phyloP scores from a whole-genome alignment of 306 rosid genomes.

The Trifolium dubium region DNA sequence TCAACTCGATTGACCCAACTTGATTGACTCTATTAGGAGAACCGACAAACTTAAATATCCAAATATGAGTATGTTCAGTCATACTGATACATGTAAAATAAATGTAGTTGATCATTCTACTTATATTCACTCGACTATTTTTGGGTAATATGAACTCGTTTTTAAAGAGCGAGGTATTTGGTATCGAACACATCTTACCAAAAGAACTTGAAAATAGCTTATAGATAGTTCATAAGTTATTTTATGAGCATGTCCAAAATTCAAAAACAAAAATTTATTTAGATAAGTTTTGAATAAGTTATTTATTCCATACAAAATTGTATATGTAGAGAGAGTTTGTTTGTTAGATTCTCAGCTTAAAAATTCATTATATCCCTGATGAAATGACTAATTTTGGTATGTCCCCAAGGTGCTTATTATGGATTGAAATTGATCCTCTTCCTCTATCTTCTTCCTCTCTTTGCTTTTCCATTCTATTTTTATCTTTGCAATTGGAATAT shows the following conservation, averaged over 20 bases:
- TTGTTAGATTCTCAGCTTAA: conserved; percentile 10
- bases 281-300: not conserved
- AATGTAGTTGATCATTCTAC: too few species aligned
- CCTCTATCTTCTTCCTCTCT: conserved; percentile 25
- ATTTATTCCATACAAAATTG: not conserved
- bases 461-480: conserved; percentile 6
- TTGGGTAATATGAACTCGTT: too few species aligned
- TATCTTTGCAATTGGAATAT: conserved; percentile 21
- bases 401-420: conserved; percentile 14
- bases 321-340: not conserved
- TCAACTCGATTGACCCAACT: too few species aligned
- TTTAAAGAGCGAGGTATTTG: too few species aligned
- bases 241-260: not conserved
- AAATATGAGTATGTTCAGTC: too few species aligned
- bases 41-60: too few species aligned
- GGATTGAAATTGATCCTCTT: conserved; percentile 26
- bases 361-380: not conserved
- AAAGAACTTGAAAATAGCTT: too few species aligned
- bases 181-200: too few species aligned
- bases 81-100: too few species aligned
- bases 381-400: conserved; percentile 34
- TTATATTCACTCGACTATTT: too few species aligned
- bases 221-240: too few species aligned
- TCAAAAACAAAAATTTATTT: not conserved
- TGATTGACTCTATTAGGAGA: too few species aligned